Conservation (phyloP, 2,329 filamentous ascomycete species). For the Colletotrichum lupini region DNA sequence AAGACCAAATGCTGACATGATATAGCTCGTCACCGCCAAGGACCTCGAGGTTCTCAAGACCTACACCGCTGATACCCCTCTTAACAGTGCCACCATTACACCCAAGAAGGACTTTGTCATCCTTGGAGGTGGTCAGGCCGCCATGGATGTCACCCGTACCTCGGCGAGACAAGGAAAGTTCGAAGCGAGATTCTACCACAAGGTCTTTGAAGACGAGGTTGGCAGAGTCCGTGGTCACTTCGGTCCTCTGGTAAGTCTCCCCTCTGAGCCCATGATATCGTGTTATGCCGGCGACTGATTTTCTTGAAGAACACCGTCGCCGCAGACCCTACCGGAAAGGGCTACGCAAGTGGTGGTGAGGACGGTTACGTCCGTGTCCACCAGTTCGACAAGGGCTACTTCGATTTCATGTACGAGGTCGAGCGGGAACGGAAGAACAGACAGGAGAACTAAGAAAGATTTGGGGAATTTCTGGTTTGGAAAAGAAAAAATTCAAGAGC, state of each 20-base stretch:
- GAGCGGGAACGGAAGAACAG: conserved; percentile 80
- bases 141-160: conserved; percentile 98
- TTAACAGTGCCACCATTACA: conserved; percentile 95
- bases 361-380: conserved; percentile 98
- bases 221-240: conserved; percentile 97
- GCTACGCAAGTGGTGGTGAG: conserved; percentile 95
- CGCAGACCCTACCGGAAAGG: conserved; percentile 88
- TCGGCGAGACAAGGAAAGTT: conserved; percentile 97
- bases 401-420: conserved; percentile 98
- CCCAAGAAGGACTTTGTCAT: conserved; percentile 98
- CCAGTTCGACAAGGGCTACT: conserved; percentile 98
- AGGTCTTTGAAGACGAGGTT: conserved; percentile 99
- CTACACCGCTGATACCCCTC: conserved; percentile 89
- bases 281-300: conserved; percentile 9
- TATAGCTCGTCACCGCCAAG: conserved; percentile 81
- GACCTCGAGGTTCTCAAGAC: conserved; percentile 94
- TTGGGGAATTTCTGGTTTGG: conserved; percentile 12
- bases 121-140: conserved; percentile 96
- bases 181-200: conserved; percentile 99
- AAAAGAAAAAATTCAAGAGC: conserved; percentile 17
- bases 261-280: background rate
- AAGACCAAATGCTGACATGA: conserved; percentile 2
- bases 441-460: conserved; percentile 31
- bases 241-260: conserved; percentile 74
- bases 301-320: conserved; percentile 83